phyloP scores from a whole-genome alignment of 331 rosid species.

The Malus hybrid region DNA sequence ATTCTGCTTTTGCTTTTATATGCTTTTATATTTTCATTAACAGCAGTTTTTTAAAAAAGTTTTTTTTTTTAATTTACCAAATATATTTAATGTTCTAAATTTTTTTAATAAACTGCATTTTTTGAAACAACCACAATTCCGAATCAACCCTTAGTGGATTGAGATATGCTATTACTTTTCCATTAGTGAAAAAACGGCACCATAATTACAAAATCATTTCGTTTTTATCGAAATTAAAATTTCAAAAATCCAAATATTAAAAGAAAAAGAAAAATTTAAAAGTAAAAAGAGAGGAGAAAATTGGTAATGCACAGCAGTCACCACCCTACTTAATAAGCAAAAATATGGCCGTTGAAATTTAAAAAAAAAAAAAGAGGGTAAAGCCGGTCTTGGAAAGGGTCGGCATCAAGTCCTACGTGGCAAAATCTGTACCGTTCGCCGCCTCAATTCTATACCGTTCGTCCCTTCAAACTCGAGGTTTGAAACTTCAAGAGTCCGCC shows the following conservation, averaged over 20 bases:
- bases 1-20: no score
- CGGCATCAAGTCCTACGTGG: constrained; percentile 15
- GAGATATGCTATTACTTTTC: neutral
- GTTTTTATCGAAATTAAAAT: neutral
- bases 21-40: no score
- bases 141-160: neutral
- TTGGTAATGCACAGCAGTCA: no score
- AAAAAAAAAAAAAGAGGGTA: neutral
- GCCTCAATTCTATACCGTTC: constrained; percentile 4
- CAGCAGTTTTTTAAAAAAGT: no score
- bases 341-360: constrained; percentile 29
- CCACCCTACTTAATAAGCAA: neutral
- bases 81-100: no score
- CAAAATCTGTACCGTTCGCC: constrained; percentile 16
- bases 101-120: no score
- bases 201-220: neutral
- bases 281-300: neutral
- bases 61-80: no score
- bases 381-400: neutral
- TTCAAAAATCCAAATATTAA: neutral
- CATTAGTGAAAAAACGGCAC: neutral
- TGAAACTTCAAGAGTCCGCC: constrained; percentile 66
- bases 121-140: no score
- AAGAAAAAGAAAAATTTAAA: no score
- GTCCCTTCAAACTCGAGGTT: constrained; percentile 35